Conservation (phyloP, 2,329 filamentous ascomycete species). For the Cladobotryum protrusum region DNA sequence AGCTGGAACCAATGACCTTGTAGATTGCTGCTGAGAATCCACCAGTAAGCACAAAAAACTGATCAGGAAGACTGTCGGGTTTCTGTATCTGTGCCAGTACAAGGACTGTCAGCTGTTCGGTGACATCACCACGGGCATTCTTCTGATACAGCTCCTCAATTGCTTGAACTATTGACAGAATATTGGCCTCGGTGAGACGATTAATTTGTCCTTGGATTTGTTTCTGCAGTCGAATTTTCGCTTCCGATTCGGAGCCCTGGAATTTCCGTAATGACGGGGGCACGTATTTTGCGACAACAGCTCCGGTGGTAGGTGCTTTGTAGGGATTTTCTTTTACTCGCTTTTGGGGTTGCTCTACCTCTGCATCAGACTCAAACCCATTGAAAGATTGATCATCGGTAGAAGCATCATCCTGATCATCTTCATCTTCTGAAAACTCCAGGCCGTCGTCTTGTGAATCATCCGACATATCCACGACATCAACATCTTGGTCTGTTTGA, state of each 20-base stretch:
- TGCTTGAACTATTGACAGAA: conserved; percentile 76
- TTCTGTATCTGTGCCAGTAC: conserved; percentile 76
- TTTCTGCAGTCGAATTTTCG: conserved; percentile 62
- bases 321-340: conserved; percentile 79
- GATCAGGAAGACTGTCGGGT: conserved; percentile 71
- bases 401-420: conserved; percentile 26
- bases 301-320: conserved; percentile 57
- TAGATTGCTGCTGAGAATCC: conserved; percentile 86
- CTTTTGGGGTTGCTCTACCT: conserved; percentile 31
- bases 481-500: conserved; percentile 18
- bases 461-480: conserved; percentile 17
- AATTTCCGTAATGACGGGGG: conserved; percentile 74
- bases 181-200: conserved; percentile 83
- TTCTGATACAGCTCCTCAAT: conserved; percentile 78
- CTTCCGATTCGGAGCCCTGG: conserved; percentile 58
- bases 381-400: conserved; percentile 31
- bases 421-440: conserved; percentile 32
- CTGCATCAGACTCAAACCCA: conserved; percentile 32
- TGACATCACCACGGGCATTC: conserved; percentile 83
- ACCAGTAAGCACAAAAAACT: conserved; percentile 83
- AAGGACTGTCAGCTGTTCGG: conserved; percentile 69
- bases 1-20: conserved; percentile 79
- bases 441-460: conserved; percentile 27
- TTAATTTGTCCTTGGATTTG: conserved; percentile 88
- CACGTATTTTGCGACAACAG: conserved; percentile 65